Base-by-base conservation (phyloP, 495 filamentous ascomycete genomes). In the Monascus purpureus region DNA sequence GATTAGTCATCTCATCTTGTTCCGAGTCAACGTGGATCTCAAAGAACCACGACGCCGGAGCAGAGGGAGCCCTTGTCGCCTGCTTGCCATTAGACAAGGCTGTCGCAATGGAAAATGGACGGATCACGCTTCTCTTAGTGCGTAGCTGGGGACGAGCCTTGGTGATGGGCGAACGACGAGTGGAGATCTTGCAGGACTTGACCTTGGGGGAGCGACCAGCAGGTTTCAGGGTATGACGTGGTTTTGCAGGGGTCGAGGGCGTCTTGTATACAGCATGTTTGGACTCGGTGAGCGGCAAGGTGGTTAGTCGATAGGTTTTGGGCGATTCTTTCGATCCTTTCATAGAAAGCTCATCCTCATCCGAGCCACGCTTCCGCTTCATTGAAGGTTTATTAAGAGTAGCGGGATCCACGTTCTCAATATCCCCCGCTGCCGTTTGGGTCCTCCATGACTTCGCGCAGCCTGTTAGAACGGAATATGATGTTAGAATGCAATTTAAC, bases 1-100 rank as follows among this genome's bases (percentile, higher is more conserved):
- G 58, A 47, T 92, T 95, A 32, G 82, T 78, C 53, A 84, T 78
- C 44, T 87, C 75, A 42, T 97, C 82, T 42, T 92, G 80, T 18
- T 73, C 70, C 0, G 82, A 82, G 54, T 97, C 90, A 49, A 94
- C 87, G 46, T 97, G 76, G 53, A 97, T 96, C 25, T 85, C 76
- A 51, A 96, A 96, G 59, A 78, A 77, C 88, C 88, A 95, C 11
- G 70, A 69, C 14, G 73, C 71, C 15, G 68, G 72, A 27, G 60
- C 50, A 31, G 68, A 65, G 8, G 67, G 35, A 16, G 20, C 20
- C 4, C 5, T 5, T 4, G 42, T 31, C 12, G 46, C 19, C 29
- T 31, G 19, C 36, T 57, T 63, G 30, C 46, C 32, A 30, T 48
- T 44, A 6, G 55, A 45, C n/a, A 92, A 68, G 8, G 82, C 82